phyloP scores from a whole-genome alignment of 345 rosid genomes.

The Xanthoceras sorbifolium region DNA sequence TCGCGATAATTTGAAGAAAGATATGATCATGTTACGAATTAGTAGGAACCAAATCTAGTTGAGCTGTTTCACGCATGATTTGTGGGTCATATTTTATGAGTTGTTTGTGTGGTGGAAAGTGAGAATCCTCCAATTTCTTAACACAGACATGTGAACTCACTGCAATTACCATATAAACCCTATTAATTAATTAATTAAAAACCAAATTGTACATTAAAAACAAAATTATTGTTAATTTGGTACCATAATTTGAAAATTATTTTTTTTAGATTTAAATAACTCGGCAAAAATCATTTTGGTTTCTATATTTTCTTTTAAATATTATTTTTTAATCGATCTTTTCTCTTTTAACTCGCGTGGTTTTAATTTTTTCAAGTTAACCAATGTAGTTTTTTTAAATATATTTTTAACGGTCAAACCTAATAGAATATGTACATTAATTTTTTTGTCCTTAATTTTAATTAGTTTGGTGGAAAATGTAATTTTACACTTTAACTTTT shows the following conservation, averaged over 20 bases:
- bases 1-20: slow-evolving; percentile 24
- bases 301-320: no score
- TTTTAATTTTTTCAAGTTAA: no score
- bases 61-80: slow-evolving; percentile 60
- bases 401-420: no score
- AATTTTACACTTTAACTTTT: no score
- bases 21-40: slow-evolving; percentile 16
- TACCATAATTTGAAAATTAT: not conserved
- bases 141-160: slow-evolving; percentile 45
- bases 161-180: slow-evolving; percentile 43
- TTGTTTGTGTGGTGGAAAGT: slow-evolving; percentile 59
- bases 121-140: slow-evolving; percentile 47
- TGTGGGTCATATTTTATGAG: slow-evolving; percentile 59
- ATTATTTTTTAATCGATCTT: no score
- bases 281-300: no score
- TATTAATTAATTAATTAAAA: not conserved
- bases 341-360: no score
- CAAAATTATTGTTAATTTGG: not conserved
- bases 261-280: no score
- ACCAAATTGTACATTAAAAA: not conserved
- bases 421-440: no score
- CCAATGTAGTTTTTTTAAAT: no score
- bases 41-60: slow-evolving; percentile 49
- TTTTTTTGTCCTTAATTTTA: no score
- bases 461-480: no score